Evolutionary conservation across 129 eudicot genomes (phyloP), one percentile per base, ranked within the genome.

Genomic region (Flaveria linearis): DNA sequence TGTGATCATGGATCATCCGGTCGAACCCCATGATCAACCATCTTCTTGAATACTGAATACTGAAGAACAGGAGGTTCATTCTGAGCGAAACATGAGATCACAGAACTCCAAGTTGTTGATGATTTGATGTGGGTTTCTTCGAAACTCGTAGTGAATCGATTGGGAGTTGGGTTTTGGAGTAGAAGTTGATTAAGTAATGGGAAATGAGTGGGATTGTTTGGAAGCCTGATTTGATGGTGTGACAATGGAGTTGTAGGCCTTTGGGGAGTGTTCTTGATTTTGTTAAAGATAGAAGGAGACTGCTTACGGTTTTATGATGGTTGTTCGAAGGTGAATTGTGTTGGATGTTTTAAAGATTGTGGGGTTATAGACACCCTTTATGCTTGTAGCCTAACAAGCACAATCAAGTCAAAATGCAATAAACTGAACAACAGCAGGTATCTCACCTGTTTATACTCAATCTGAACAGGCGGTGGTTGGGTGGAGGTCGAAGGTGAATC

Each of bases 61-160:
- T 80, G 75, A 1, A 78, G 69, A 13, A 70, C 9, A 1, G 98
- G 97, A 56, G 87, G 88, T 26, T 90, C 97, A 75, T 93, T 93
- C 50, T 93, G 96, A 41, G 96, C 51, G 47, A 91, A 87, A 33
- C 84, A 83, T 15, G 97, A 85, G 53, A 93, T 91, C 18, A 93
- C 60, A 0, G 98, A 90, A 63, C 93, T 93, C 98, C 98, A 93
- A 69, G 98, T 90, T 25, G 97, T 91, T 50, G 92, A 76, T 17
- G 92, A 78, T 68, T 88, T 93, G 51, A 84, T 15, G 0, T 74
- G 84, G 66, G 93, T 69, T 72, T 91, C 97, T 3, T 87, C 76
- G 47, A 93, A 8, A 88, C 51, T 55, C 60, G 86, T 74, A 72
- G 73, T 46, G 98, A 83, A 41, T 82, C 23, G 8, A 76, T 33